Percentiles rank a stretch among this genome's conserved stretches.
Conservation (phyloP, 148 eudicot genomes). For the Salicornia ramosissima region DNA sequence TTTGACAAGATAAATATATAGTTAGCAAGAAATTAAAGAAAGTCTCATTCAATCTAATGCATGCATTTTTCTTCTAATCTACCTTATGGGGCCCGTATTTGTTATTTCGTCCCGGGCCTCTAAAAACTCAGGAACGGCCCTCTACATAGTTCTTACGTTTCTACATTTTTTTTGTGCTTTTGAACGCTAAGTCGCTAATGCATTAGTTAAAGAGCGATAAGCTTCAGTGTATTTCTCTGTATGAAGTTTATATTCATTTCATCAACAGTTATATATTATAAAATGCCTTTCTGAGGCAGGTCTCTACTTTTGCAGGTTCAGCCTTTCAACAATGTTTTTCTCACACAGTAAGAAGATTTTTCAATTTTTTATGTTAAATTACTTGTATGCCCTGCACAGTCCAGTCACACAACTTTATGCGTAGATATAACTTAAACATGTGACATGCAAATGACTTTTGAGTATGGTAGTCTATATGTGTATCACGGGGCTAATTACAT, state of each 20-base stretch:
- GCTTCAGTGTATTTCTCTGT: too few species aligned
- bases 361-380: slow-evolving; percentile 10
- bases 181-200: too few species aligned
- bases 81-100: too few species aligned
- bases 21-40: too few species aligned
- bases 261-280: background rate
- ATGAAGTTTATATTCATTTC: background rate
- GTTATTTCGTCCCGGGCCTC: too few species aligned
- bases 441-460: background rate
- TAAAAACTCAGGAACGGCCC: too few species aligned
- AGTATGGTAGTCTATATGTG: background rate
- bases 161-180: too few species aligned
- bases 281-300: background rate
- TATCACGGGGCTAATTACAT: background rate
- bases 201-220: too few species aligned
- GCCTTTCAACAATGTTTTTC: slow-evolving; percentile 93
- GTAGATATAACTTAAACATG: background rate
- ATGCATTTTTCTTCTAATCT: too few species aligned
- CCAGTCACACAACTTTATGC: background rate
- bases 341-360: slow-evolving; percentile 67
- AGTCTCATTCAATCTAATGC: too few species aligned
- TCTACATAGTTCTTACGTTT: too few species aligned
- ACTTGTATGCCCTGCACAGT: background rate
- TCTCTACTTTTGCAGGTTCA: slow-evolving; percentile 67
- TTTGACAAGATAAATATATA: too few species aligned